Base-by-base conservation (phyloP, 805 yeast genomes). In the Yarrowia sp. region DNA sequence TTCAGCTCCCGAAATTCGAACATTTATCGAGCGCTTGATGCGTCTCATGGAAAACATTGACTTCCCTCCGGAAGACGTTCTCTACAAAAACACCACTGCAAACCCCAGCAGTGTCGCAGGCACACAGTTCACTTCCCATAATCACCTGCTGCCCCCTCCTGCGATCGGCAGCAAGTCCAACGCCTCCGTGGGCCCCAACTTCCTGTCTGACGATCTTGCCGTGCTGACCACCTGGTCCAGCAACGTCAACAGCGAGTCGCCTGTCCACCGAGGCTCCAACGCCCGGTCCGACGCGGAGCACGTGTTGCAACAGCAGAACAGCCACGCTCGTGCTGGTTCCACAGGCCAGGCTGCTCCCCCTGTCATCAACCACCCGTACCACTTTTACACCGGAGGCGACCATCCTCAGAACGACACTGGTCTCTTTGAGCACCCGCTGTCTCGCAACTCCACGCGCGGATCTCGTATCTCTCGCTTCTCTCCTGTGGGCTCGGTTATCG, bases 1-100 rank as follows among this genome's bases (percentile, higher is more conserved):
- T 16, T 72, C 80, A 0, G 84, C 85, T 65, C 76, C 74, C 4
- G 86, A 86, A 39, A 83, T 91, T 68, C 72, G 82, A 27, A 79
- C 76, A 41, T 84, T 89, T 68, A 81, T 90, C 77, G 77, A 77
- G 44, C 39, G 64, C n/a, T n/a, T 58, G 13, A 33, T 58, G 51
- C 41, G 42, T 27, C 42, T 58, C 24, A 31, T 58, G 53, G 53
- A 58, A 9, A 41, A 41, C 24, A 31, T 41, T n/a, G 62, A 58
- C 16, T 58, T 58, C 19, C 62, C 62, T 7, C 61, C 46, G 9
- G 46, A 38, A 6, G 61, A 55, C 14, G 24, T 33, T 19, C 61
- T 38, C 21, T 38, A 55, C 38, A 55, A 51, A 24, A 31, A 51
- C 32, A 24, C 38, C n/a, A 47, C 55, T 3, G 55, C 55, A 5